Conservation (phyloP, 768 basidiomycete species). For the Hygrophorus russula region DNA sequence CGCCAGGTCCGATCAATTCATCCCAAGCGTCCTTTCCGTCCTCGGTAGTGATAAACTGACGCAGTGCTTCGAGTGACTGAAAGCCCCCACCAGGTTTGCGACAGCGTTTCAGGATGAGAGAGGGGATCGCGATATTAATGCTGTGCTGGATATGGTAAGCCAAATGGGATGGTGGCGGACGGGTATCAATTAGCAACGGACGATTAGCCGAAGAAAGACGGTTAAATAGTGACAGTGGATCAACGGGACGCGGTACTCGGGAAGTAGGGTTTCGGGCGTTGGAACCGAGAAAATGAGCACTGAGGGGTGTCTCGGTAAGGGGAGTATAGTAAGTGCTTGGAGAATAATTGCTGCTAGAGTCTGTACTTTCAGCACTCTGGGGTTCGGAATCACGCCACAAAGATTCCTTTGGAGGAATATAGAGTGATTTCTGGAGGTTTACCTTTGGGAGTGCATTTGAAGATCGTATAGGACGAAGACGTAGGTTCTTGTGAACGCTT, state of each 20-base stretch:
- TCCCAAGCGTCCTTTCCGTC: slow-evolving; percentile 67
- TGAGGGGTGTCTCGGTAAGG: slow-evolving; percentile 14
- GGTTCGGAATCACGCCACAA: background rate
- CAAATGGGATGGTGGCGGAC: slow-evolving; percentile 56
- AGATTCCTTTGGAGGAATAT: background rate
- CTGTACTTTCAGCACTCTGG: background rate
- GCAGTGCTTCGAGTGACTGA: slow-evolving; percentile 54
- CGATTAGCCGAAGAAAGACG: slow-evolving; percentile 38
- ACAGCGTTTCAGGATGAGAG: slow-evolving; percentile 81
- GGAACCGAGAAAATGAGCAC: slow-evolving; percentile 17
- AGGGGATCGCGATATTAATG: slow-evolving; percentile 81
- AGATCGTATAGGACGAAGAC: slow-evolving; percentile 66
- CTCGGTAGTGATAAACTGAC: slow-evolving; percentile 77
- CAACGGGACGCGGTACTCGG: slow-evolving; percentile 24
- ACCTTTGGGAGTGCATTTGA: slow-evolving; percentile 39
- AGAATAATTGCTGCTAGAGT: slow-evolving; percentile 5
- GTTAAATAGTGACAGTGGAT: slow-evolving; percentile 33
- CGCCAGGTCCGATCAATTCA: slow-evolving; percentile 33
- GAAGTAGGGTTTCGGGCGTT: slow-evolving; percentile 14
- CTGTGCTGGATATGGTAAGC: slow-evolving; percentile 54
- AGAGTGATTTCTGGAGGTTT: slow-evolving; percentile 13
- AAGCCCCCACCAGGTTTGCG: slow-evolving; percentile 61
- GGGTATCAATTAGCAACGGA: slow-evolving; percentile 76
- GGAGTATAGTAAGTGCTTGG: slow-evolving; percentile 3
- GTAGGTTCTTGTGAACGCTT: slow-evolving; percentile 67